Percentiles rank a stretch among this genome's conserved stretches.
phyloP scores from a whole-genome alignment of 2,329 filamentous ascomycete species.

The Fusarium abutilonis region DNA sequence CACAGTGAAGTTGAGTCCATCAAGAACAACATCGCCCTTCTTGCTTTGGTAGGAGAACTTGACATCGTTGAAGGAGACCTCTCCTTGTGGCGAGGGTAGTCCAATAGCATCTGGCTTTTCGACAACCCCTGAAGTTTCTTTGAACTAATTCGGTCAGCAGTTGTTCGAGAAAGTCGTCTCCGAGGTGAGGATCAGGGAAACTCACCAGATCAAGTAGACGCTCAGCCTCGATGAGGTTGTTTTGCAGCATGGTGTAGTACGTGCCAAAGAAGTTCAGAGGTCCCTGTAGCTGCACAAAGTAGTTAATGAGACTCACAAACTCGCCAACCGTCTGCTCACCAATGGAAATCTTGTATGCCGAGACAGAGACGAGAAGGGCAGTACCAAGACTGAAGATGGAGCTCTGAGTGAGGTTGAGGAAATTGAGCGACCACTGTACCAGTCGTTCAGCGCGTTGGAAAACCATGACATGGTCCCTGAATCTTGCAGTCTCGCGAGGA shows the following conservation, averaged over 20 bases:
- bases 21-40: slow-evolving; percentile 50
- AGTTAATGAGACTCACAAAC: slow-evolving; percentile 66
- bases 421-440: slow-evolving; percentile 45
- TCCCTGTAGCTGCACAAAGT: slow-evolving; percentile 69
- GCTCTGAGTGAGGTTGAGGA: slow-evolving; percentile 70
- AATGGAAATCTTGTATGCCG: slow-evolving; percentile 69
- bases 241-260: slow-evolving; percentile 58
- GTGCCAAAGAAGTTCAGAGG: slow-evolving; percentile 70
- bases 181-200: accelerated
- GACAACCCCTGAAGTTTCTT: slow-evolving; percentile 55
- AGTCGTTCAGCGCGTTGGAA: slow-evolving; percentile 58
- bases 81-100: slow-evolving; percentile 48
- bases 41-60: slow-evolving; percentile 56
- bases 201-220: slow-evolving; percentile 56
- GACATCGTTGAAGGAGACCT: slow-evolving; percentile 56
- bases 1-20: slow-evolving; percentile 55
- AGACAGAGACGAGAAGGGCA: slow-evolving; percentile 68
- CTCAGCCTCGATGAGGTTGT: slow-evolving; percentile 58
- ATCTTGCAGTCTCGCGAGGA: slow-evolving; percentile 66
- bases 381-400: slow-evolving; percentile 70
- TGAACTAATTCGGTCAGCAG: slow-evolving; percentile 49
- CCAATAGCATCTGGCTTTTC: slow-evolving; percentile 54
- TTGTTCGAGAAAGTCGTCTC: background rate
- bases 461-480: slow-evolving; percentile 60
- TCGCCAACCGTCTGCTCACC: slow-evolving; percentile 63